These are phyloP conservation scores for Colletotrichum filicis DNA, from an alignment of 2,329 filamentous ascomycete species.

Conservation along the genomic window DNA sequence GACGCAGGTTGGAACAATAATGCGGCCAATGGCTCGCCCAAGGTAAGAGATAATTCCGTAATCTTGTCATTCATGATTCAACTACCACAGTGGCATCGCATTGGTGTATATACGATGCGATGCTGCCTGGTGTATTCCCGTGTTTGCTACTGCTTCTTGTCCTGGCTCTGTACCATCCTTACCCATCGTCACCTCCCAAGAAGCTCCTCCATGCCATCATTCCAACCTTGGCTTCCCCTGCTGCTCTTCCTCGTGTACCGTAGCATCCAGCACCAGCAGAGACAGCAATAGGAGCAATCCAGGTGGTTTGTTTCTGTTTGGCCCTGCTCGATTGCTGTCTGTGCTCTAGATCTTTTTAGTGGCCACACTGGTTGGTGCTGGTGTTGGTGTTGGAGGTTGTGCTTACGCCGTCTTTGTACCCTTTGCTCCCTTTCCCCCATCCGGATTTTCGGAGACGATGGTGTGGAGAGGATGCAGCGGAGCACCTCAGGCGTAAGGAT, in stretches of 20 bases:
- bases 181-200: neutral
- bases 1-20: slow-evolving; percentile 56
- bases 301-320: neutral
- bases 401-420: slow-evolving; percentile 24
- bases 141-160: neutral
- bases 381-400: slow-evolving; percentile 6
- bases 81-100: neutral
- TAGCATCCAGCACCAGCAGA: slow-evolving; percentile 5
- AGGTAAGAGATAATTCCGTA: slow-evolving; percentile 52
- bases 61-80: neutral
- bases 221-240: neutral
- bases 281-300: neutral
- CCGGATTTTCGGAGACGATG: slow-evolving; percentile 27
- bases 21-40: slow-evolving; percentile 55
- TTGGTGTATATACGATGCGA: neutral
- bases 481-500: neutral
- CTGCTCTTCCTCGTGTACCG: slow-evolving; percentile 1
- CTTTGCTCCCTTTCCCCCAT: slow-evolving; percentile 29
- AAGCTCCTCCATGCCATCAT: slow-evolving; percentile 8
- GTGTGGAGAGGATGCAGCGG: neutral
- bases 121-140: neutral
- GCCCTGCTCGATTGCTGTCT: slow-evolving; percentile 7
- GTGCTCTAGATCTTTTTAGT: slow-evolving; percentile 21
- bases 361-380: neutral
- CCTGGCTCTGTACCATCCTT: neutral